Conservation (phyloP, 2,329 filamentous ascomycete genomes). For the Diaporthe ilicicola region DNA sequence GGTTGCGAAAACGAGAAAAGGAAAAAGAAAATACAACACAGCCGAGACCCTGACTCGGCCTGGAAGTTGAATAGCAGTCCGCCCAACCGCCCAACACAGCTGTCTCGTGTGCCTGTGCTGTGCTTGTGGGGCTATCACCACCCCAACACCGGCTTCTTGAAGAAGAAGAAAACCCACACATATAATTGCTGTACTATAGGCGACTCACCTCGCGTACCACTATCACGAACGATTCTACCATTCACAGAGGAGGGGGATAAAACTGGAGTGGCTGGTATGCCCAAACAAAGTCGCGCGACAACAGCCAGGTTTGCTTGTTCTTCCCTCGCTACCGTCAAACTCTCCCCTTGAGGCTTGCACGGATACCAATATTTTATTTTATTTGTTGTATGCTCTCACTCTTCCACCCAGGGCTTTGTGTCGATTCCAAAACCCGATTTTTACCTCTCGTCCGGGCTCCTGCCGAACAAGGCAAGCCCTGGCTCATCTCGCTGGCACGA, state of each 20-base stretch:
- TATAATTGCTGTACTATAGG: conserved; percentile 12
- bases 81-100: too few relatives aligned
- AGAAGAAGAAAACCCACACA: neutral
- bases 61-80: neutral
- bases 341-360: too few relatives aligned
- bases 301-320: neutral
- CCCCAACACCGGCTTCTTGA: neutral
- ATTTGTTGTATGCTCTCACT: too few relatives aligned
- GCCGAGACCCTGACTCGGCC: neutral
- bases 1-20: neutral
- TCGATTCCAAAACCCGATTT: neutral
- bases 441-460: neutral
- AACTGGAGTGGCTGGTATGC: conserved; percentile 4
- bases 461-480: neutral
- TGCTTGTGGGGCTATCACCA: neutral
- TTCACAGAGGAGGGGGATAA: neutral
- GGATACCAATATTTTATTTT: neutral
- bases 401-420: neutral
- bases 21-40: neutral
- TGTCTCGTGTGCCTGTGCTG: neutral
- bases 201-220: conserved; percentile 7
- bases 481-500: neutral
- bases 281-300: neutral
- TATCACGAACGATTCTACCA: neutral
- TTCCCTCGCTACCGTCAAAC: neutral